phyloP scores from a whole-genome alignment of 1,139 yeast species.

The Hemisphaericaspora xylofermentans region DNA sequence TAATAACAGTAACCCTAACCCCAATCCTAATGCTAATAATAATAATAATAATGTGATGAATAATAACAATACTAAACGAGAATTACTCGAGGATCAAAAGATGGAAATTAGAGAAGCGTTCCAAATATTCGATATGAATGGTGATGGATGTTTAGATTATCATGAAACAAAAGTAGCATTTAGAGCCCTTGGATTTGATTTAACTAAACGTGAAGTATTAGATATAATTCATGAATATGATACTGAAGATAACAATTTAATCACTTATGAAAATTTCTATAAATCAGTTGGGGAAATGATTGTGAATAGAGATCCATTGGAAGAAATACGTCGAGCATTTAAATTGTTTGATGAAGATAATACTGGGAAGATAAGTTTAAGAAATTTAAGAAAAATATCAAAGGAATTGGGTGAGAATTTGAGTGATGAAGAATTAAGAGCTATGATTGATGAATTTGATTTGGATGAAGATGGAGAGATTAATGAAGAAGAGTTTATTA shows the following conservation, averaged over 20 bases:
- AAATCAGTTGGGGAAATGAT: conserved; percentile 77
- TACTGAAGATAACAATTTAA: conserved; percentile 67
- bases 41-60: background rate
- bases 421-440: conserved; percentile 87
- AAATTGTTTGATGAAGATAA: conserved; percentile 84
- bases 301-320: conserved; percentile 84
- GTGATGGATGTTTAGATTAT: conserved; percentile 85
- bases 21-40: too few species aligned
- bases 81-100: conserved; percentile 82
- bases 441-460: conserved; percentile 98
- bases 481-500: conserved; percentile 88
- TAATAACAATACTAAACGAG: conserved; percentile 24
- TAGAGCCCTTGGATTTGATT: conserved; percentile 90
- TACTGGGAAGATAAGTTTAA: conserved; percentile 80
- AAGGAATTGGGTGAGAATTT: conserved; percentile 90
- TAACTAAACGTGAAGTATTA: conserved; percentile 75
- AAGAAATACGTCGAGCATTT: conserved; percentile 90
- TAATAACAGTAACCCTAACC: conserved; percentile 1
- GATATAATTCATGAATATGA: conserved; percentile 82
- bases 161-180: conserved; percentile 93
- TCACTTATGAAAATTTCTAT: conserved; percentile 80
- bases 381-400: conserved; percentile 85
- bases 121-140: conserved; percentile 86
- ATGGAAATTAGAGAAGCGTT: conserved; percentile 95
- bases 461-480: conserved; percentile 96